These are phyloP conservation scores for Neurospora sp. DNA, from an alignment of 495 filamentous ascomycete genomes.

Conservation along the genomic window DNA sequence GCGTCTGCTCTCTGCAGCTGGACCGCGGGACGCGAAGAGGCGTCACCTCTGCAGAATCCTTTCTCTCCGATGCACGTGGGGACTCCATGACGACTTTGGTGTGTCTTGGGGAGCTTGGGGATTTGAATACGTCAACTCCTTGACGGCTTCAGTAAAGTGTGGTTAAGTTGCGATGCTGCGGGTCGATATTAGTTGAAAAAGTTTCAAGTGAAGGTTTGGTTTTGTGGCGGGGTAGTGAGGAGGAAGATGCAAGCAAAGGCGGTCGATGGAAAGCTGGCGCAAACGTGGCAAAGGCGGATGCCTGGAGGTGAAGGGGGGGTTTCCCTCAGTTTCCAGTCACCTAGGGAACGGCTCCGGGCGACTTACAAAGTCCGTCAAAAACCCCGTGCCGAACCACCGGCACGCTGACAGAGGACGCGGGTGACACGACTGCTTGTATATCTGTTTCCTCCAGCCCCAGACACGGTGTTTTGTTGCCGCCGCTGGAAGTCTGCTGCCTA, in stretches of 20 bases:
- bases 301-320: neutral
- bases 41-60: neutral
- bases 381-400: neutral
- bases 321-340: neutral
- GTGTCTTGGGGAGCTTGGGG: neutral
- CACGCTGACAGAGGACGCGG: neutral
- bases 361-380: neutral
- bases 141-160: neutral
- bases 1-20: neutral
- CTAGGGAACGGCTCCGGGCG: neutral
- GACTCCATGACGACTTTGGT: neutral
- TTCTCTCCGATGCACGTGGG: neutral
- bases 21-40: neutral
- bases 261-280: neutral
- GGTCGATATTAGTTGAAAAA: neutral
- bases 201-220: neutral
- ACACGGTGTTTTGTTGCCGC: neutral
- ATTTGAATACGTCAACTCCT: neutral
- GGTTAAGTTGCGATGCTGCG: neutral
- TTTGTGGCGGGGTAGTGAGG: neutral
- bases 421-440: neutral
- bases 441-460: neutral
- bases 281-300: neutral
- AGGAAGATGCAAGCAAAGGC: neutral
- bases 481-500: neutral